Conservation (phyloP, 805 yeast genomes). For the Saccharomycopsis capsularis region DNA sequence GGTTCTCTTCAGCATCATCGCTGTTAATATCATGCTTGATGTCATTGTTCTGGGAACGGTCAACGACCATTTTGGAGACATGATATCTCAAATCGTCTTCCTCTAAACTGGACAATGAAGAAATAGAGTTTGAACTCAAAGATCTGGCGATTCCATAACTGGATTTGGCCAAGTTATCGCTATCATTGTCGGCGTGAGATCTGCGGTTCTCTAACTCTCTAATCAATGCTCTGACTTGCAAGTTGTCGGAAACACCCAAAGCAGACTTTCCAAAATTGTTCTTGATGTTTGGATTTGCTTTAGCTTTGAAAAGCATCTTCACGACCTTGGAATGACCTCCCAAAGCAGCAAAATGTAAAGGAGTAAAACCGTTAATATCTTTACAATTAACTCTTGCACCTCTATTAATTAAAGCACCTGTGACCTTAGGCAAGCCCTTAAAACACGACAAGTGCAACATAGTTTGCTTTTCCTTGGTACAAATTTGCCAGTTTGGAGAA, state of each 20-base stretch:
- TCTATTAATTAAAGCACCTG: conserved; percentile 53
- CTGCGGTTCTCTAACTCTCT: conserved; percentile 20
- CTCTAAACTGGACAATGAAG: conserved; percentile 23
- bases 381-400: conserved; percentile 64
- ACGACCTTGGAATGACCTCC: conserved; percentile 66
- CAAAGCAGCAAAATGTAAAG: conserved; percentile 80
- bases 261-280: conserved; percentile 45
- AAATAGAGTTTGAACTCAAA: conserved; percentile 13
- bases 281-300: conserved; percentile 48
- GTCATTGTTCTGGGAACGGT: neutral
- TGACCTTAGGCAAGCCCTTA: conserved; percentile 60
- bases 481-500: conserved; percentile 71
- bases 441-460: conserved; percentile 79
- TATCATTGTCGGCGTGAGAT: conserved; percentile 25
- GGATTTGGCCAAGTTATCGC: conserved; percentile 13
- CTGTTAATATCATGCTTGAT: neutral
- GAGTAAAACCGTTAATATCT: conserved; percentile 79
- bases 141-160: conserved; percentile 1
- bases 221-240: conserved; percentile 28
- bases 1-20: conserved; percentile 23
- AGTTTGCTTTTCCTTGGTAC: conserved; percentile 80
- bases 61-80: conserved; percentile 29
- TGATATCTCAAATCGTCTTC: conserved; percentile 26
- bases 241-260: conserved; percentile 35
- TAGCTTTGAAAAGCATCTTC: conserved; percentile 52